Base-by-base conservation (phyloP, 139 green algal genomes). In the Trebouxia sp. region DNA sequence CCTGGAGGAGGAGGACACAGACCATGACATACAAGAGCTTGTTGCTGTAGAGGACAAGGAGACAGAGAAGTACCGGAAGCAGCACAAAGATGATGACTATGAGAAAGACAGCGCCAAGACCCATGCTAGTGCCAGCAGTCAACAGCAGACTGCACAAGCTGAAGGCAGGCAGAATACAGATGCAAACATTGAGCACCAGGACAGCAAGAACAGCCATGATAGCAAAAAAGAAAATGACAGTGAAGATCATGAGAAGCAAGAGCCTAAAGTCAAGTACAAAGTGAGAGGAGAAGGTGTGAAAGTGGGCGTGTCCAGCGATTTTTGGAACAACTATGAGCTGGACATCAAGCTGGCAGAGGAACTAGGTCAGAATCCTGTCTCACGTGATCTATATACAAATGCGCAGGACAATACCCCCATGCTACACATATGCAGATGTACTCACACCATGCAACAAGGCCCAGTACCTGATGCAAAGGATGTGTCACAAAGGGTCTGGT, bases 281-380 rank as follows among this genome's bases (percentile, higher is more conserved):
- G 38, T 75, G 6, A 79, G 70, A 14, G 26, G 30, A 15, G 79
- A 81, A 17, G 38, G 38, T 15, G 35, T 42, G 11, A 69, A 39
- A 22, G 69, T 82, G n/a, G 75, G 65, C 7, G 4, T 42, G 24
- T 42, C 45, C 62, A 76, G 47, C 28, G 75, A 82, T 50, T 85
- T 85, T 35, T 85, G 82, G 82, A 82, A 79, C 38, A 75, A 58
- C 72, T 85, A 82, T 51, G 42, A 85, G 65, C 15, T 76, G 38
- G 82, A 85, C 65, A 85, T 85, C 50, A 8, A 66, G 32, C 38
- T 75, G 12, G 65, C 82, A 7, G 51, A 48, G 28, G 82, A 80
- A 32, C 65, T 85, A 24, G 65, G 81, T 85, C 8, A 53, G 62
- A 9, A 1, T n/a, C 35, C 30, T n/a, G 5, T 15, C 37, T 74